phyloP scores from a whole-genome alignment of 192 early-diverging fungal species.

The Entomortierella lignicola region DNA sequence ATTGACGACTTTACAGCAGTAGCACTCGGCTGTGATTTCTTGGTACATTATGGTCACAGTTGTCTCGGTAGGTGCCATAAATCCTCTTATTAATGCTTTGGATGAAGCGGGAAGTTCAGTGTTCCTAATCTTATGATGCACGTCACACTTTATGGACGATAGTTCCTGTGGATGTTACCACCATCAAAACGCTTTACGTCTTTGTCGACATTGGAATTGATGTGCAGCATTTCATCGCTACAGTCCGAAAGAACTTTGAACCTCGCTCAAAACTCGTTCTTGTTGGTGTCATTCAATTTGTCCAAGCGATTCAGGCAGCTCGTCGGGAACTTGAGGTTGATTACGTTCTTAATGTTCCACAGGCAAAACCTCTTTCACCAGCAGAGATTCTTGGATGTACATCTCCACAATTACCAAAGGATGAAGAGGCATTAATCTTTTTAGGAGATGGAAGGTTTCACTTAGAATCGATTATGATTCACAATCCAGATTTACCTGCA shows the following conservation, averaged over 20 bases:
- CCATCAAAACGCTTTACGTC: constrained; percentile 95
- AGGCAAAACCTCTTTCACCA: constrained; percentile 93
- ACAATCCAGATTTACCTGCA: constrained; percentile 90
- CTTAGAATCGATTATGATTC: constrained; percentile 98
- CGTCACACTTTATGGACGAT: not conserved
- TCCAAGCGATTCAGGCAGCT: constrained; percentile 83
- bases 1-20: constrained; percentile 96
- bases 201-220: constrained; percentile 99
- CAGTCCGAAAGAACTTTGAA: constrained; percentile 89
- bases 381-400: constrained; percentile 98
- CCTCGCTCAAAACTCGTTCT: constrained; percentile 78
- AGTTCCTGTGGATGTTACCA: constrained; percentile 95
- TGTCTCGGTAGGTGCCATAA: constrained; percentile 77
- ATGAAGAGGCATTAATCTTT: constrained; percentile 80
- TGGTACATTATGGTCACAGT: constrained; percentile 98
- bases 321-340: constrained; percentile 67
- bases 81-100: not conserved
- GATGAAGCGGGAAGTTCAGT: not conserved
- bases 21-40: constrained; percentile 94
- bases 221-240: constrained; percentile 90
- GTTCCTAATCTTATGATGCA: not conserved
- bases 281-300: constrained; percentile 97
- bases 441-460: constrained; percentile 98
- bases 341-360: constrained; percentile 85
- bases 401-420: constrained; percentile 79